Evolutionary conservation across 352 stramenopile species (phyloP).

Genomic region (Aphanomyces astaci): DNA sequence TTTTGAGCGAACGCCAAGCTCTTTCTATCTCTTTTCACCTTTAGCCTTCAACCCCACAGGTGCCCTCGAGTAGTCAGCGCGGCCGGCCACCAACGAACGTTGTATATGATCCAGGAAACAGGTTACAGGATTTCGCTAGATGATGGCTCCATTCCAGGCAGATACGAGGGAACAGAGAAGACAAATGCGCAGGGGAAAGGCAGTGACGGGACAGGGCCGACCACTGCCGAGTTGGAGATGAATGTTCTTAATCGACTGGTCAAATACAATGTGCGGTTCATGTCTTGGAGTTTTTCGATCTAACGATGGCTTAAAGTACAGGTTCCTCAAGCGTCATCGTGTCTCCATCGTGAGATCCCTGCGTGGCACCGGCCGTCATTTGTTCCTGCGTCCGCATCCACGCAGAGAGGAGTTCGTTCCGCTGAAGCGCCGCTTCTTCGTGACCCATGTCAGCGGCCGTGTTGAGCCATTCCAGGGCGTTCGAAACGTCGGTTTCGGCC

Average conservation of each 20-base stretch:
- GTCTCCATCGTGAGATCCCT: conserved; percentile 5
- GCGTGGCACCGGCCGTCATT: not conserved
- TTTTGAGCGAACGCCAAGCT: conserved; percentile 10
- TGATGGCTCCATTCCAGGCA: too few relatives aligned
- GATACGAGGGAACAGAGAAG: not conserved
- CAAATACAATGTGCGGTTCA: not conserved
- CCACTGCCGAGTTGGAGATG: too few relatives aligned
- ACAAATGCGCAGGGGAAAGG: not conserved
- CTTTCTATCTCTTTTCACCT: conserved; percentile 11
- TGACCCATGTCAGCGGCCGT: conserved; percentile 14
- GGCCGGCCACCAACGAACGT: not conserved
- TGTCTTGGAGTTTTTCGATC: not conserved
- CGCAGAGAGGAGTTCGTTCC: conserved; percentile 5
- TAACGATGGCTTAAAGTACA: not conserved
- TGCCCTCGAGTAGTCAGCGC: not conserved
- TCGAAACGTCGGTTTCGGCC: not conserved
- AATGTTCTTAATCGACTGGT: not conserved
- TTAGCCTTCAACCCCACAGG: conserved; percentile 1
- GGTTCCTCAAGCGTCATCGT: conserved; percentile 3
- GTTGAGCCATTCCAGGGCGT: conserved; percentile 20
- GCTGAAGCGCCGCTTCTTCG: not conserved
- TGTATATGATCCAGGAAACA: not conserved
- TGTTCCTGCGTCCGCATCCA: conserved; percentile 14
- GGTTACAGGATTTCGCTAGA: too few relatives aligned
- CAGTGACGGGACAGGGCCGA: too few relatives aligned